Base-by-base conservation (phyloP, 2,329 filamentous ascomycete genomes). In the Fusarium odoratissimum region DNA sequence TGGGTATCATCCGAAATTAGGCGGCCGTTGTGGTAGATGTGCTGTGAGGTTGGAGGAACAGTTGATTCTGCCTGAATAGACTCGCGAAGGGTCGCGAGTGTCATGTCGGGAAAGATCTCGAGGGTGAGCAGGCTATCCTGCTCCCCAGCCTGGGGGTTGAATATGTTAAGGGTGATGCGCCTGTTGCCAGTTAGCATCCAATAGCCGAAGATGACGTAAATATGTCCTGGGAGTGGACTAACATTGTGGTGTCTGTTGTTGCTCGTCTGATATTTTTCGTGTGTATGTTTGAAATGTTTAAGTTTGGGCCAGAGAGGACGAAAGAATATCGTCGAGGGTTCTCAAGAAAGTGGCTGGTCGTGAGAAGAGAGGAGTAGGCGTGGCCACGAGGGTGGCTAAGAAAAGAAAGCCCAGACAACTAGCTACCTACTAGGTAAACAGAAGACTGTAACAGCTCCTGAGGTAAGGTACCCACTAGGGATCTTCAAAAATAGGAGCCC, bases 11-110 rank as follows among this genome's bases (percentile, higher is more conserved):
- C 91, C 74, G 86, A 88, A 61, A 99, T 90, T 45, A 95, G 89
- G 73, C 90, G 89, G 73, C 95, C 96, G 81, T 98, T 97, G 84
- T 95, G 93, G 83, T 96, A 97, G 79, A 98, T 91, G 79, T 94
- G 91, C 82, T 98, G 95, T 51, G 92, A 87, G 48, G 87, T 85
- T 23, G 91, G 88, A 33, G 93, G 90, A 75, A 97, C 91, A 76
- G 86, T 86, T 54, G 92, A 92, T 83, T 98, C 95, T 82, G 91
- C 93, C 80, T 96, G 90, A 80, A 99, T 92, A 79, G 94, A 93
- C 79, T 91, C 93, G 83, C 97, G 97, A 74, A 99, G 89, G 59
- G 94, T 92, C 78, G 91, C 91, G 76, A 98, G 84, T 52, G 93
- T 94, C 87, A 96, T 94, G 77, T 94, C 93, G 45, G 91, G 88